Evolutionary conservation across 768 basidiomycete species (phyloP).

Genomic region (Tricholoma terreum): DNA sequence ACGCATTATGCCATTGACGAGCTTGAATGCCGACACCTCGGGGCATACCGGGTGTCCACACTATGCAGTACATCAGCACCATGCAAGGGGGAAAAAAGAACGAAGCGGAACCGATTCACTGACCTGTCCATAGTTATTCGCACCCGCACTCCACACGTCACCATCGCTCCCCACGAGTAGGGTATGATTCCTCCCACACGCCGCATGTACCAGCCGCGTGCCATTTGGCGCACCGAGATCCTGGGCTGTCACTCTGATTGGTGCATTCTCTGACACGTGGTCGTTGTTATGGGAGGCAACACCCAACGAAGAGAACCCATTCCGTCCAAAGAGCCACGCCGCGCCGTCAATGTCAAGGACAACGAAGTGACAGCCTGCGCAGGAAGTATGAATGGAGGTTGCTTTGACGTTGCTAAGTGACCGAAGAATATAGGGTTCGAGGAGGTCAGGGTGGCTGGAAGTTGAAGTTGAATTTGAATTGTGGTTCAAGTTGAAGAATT

Average conservation of each 20-base stretch:
- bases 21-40: conserved; percentile 66
- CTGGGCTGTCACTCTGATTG: conserved; percentile 54
- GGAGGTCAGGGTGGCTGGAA: conserved; percentile 69
- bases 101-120: conserved; percentile 16
- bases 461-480: background rate
- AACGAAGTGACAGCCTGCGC: conserved; percentile 73
- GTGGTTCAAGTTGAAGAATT: background rate
- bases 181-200: conserved; percentile 80
- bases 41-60: conserved; percentile 68
- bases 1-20: conserved; percentile 54
- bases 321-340: conserved; percentile 91
- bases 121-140: conserved; percentile 81
- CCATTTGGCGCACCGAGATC: conserved; percentile 59
- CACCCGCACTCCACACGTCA: conserved; percentile 79
- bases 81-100: background rate
- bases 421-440: conserved; percentile 86
- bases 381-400: conserved; percentile 71
- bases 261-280: conserved; percentile 72
- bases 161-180: conserved; percentile 82
- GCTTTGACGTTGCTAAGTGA: conserved; percentile 79
- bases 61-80: conserved; percentile 32
- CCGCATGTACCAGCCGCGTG: conserved; percentile 73
- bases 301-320: conserved; percentile 58
- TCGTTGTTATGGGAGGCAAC: conserved; percentile 38
- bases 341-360: conserved; percentile 70